These are phyloP conservation scores for Talaromyces thailandensis DNA, from an alignment of 495 filamentous ascomycete species.

Conservation along the genomic window DNA sequence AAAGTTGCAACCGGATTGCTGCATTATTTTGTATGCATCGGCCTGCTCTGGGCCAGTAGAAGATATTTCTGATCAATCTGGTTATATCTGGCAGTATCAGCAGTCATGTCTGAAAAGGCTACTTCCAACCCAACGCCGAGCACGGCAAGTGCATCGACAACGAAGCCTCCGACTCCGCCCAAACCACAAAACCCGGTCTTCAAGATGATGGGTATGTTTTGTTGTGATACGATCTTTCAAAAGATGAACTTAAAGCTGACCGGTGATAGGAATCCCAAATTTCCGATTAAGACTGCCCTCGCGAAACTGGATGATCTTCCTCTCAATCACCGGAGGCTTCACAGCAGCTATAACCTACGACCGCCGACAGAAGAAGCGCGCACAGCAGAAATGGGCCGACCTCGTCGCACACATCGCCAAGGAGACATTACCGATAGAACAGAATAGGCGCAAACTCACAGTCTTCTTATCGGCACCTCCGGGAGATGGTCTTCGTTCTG, in stretches of 20 bases:
- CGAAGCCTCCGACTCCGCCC: conserved; percentile 21
- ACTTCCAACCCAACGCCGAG: neutral
- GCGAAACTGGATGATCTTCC: conserved; percentile 95
- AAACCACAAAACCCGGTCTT: conserved; percentile 56
- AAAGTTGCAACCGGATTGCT: neutral
- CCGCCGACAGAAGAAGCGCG: conserved; percentile 73
- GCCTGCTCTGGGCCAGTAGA: neutral
- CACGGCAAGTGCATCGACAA: conserved; percentile 20
- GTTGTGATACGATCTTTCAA: neutral
- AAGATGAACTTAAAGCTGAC: neutral
- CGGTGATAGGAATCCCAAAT: conserved; percentile 54
- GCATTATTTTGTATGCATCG: neutral
- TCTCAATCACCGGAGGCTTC: conserved; percentile 67
- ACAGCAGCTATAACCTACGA: conserved; percentile 78
- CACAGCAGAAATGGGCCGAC: conserved; percentile 77
- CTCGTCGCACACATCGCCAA: conserved; percentile 79
- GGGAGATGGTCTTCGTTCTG: conserved; percentile 67
- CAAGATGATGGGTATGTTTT: conserved; percentile 60
- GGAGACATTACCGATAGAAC: conserved; percentile 59
- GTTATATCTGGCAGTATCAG: neutral
- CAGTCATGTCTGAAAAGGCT: conserved; percentile 1
- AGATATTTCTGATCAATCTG: neutral
- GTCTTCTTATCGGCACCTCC: conserved; percentile 81
- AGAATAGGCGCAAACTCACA: conserved; percentile 76
- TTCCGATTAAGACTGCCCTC: conserved; percentile 82